Conservation (phyloP, 306 rosid genomes). For the Casuarina cunninghamiana region DNA sequence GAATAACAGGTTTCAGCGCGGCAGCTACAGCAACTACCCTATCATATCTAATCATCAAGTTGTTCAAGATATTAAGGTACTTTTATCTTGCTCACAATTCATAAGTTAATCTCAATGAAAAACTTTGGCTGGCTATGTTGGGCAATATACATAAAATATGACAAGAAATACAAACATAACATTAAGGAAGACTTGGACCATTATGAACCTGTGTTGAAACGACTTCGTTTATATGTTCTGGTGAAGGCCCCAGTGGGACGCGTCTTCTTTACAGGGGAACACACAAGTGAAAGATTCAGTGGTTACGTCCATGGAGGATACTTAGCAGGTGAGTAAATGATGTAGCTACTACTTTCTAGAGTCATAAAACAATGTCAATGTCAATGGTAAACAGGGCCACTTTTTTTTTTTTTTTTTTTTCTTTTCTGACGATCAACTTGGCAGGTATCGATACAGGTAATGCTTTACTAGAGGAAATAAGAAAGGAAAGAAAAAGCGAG, state of each 20-base stretch:
- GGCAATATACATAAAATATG: not conserved
- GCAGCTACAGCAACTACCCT: slow-evolving; percentile 96
- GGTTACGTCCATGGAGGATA: slow-evolving; percentile 96
- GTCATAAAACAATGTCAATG: not conserved
- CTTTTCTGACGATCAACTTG: slow-evolving; percentile 14
- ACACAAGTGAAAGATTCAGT: slow-evolving; percentile 79
- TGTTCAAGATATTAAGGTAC: slow-evolving; percentile 65
- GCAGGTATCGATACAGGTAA: slow-evolving; percentile 85
- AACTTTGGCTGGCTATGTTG: not conserved
- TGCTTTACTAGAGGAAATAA: slow-evolving; percentile 66
- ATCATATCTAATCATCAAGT: slow-evolving; percentile 54
- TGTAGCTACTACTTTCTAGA: not conserved
- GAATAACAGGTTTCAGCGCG: slow-evolving; percentile 86
- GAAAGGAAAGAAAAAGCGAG: slow-evolving; percentile 58
- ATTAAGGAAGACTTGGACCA: not conserved
- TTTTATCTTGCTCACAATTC: slow-evolving; percentile 22
- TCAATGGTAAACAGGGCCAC: not conserved
- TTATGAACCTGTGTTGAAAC: not conserved
- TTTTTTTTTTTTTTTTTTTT: too few relatives aligned
- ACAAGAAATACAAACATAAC: not conserved
- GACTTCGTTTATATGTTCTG: not conserved
- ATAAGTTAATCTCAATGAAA: not conserved
- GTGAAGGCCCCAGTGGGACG: slow-evolving; percentile 79
- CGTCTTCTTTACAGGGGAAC: slow-evolving; percentile 86
- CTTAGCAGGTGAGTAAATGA: slow-evolving; percentile 58